Conservation (phyloP, 1,284 basidiomycete genomes). For the Heterobasidion irregulare region DNA sequence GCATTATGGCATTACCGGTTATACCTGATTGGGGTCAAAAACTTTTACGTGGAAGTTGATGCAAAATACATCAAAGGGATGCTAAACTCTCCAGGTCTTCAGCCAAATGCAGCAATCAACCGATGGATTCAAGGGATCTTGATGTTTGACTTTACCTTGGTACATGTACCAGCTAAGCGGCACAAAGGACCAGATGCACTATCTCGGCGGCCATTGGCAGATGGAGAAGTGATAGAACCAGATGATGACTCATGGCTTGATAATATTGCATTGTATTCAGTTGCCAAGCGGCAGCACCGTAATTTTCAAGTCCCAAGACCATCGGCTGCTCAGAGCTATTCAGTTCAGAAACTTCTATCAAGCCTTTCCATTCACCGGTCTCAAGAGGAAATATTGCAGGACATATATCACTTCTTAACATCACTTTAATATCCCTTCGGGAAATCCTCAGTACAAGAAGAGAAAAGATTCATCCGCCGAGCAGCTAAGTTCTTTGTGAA, state of each 20-base stretch:
- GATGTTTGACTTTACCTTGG: slow-evolving; percentile 27
- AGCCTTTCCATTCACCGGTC: too few species aligned
- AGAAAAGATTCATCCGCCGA: slow-evolving; percentile 6
- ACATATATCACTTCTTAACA: too few species aligned
- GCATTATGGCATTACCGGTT: slow-evolving; percentile 18
- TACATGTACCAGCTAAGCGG: slow-evolving; percentile 25
- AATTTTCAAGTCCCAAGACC: background rate
- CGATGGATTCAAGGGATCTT: slow-evolving; percentile 29
- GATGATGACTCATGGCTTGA: slow-evolving; percentile 21
- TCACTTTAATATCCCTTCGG: too few species aligned
- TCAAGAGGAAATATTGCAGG: background rate
- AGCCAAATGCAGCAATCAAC: slow-evolving; percentile 29
- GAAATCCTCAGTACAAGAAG: background rate
- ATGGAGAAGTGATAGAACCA: slow-evolving; percentile 9
- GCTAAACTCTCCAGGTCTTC: slow-evolving; percentile 26
- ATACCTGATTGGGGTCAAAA: slow-evolving; percentile 25
- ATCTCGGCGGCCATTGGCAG: slow-evolving; percentile 14
- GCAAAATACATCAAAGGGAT: slow-evolving; percentile 30
- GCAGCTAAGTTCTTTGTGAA: slow-evolving; percentile 8
- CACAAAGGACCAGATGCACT: slow-evolving; percentile 22
- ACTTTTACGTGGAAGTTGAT: slow-evolving; percentile 24
- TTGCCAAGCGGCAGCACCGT: background rate
- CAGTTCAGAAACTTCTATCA: background rate
- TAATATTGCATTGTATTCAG: slow-evolving; percentile 9
- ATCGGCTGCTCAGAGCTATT: background rate